phyloP scores from a whole-genome alignment of 192 early-diverging fungal species.

The Rhizophagus prolifer region DNA sequence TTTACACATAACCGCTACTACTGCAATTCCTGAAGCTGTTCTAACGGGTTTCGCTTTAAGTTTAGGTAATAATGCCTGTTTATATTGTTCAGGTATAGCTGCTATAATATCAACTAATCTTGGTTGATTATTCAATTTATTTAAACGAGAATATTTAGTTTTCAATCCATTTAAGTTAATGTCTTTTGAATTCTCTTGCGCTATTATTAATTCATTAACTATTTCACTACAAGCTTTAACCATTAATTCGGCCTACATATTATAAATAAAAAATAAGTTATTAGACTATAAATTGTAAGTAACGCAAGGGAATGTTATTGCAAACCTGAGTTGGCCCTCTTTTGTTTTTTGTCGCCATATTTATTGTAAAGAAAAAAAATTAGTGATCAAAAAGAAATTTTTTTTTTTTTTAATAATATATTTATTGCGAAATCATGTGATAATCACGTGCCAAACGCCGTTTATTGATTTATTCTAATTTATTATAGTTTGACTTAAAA shows the following conservation, averaged over 20 bases:
- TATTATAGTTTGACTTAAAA: too few species aligned
- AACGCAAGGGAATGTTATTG: neutral
- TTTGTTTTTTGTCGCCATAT: neutral
- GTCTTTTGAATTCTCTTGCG: slow-evolving; percentile 63
- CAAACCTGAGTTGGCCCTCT: neutral
- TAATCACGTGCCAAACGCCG: too few species aligned
- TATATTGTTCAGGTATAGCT: slow-evolving; percentile 94
- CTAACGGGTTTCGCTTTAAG: slow-evolving; percentile 95
- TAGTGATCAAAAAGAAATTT: too few species aligned
- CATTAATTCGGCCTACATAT: slow-evolving; percentile 66
- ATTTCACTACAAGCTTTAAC: slow-evolving; percentile 88
- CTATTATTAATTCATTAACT: slow-evolving; percentile 80
- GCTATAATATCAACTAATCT: slow-evolving; percentile 97
- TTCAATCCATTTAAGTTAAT: slow-evolving; percentile 90
- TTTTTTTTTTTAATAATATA: too few species aligned
- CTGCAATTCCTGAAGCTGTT: slow-evolving; percentile 92
- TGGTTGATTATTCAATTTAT: slow-evolving; percentile 85
- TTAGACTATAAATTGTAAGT: neutral
- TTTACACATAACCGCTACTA: slow-evolving; percentile 96
- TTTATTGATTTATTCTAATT: too few species aligned
- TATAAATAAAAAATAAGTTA: neutral
- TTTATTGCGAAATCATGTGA: too few species aligned
- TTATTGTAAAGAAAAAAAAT: neutral
- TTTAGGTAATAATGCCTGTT: slow-evolving; percentile 75
- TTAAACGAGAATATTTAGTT: slow-evolving; percentile 65